Conservation (phyloP, 1,284 basidiomycete species). For the Papiliotrema nemorosa region DNA sequence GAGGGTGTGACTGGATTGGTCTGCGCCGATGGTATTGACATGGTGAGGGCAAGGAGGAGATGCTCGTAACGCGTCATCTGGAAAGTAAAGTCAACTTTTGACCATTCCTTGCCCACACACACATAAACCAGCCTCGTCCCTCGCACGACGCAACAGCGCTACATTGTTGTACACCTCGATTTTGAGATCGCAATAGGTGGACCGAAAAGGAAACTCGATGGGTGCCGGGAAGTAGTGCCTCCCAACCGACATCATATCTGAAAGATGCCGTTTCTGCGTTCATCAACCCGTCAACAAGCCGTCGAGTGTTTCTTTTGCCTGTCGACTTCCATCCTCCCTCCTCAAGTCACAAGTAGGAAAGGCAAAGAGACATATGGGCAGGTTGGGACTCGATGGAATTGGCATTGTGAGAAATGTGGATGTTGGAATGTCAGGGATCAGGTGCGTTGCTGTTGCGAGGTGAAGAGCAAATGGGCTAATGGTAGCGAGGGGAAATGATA, state of each 20-base stretch:
- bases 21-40: too few relatives aligned
- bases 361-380: conserved; percentile 18
- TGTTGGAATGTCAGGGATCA: conserved; percentile 45
- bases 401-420: conserved; percentile 40
- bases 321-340: conserved; percentile 23
- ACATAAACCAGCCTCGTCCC: too few relatives aligned
- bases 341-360: conserved; percentile 13
- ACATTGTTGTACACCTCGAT: too few relatives aligned
- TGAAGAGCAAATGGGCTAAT: neutral
- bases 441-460: conserved; percentile 8
- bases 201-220: too few relatives aligned
- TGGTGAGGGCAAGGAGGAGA: too few relatives aligned
- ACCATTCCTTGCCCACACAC: too few relatives aligned
- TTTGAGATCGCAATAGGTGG: too few relatives aligned
- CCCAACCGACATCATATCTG: neutral
- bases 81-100: too few relatives aligned
- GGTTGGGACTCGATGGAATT: conserved; percentile 34
- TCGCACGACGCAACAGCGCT: too few relatives aligned
- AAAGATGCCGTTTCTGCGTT: conserved; percentile 27
- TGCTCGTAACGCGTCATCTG: too few relatives aligned
- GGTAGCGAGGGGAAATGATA: conserved; percentile 62
- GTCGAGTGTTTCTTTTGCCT: conserved; percentile 47
- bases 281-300: conserved; percentile 23
- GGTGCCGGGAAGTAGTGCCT: too few relatives aligned
- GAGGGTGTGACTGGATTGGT: too few relatives aligned